Conservation (phyloP, 1,284 basidiomycete genomes). For the Trametes versicolor region DNA sequence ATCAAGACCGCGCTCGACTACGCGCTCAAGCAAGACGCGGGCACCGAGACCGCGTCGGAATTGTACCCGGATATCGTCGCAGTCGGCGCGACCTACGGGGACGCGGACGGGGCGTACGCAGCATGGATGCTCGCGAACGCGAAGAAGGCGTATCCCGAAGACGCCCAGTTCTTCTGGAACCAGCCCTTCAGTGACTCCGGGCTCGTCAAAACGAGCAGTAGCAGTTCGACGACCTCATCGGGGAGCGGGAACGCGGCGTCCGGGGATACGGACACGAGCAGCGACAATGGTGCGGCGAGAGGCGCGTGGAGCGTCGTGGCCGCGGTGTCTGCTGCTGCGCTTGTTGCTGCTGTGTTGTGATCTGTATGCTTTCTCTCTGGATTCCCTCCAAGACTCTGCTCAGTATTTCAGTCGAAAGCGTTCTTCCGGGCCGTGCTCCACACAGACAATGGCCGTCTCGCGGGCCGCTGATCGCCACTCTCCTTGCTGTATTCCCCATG, state of each 20-base stretch:
- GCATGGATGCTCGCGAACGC: constrained; percentile 50
- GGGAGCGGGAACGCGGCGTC: background rate
- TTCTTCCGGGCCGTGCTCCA: background rate
- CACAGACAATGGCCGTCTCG: too few species aligned
- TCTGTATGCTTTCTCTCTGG: background rate
- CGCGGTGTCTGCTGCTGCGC: constrained; percentile 1
- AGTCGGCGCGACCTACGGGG: constrained; percentile 63
- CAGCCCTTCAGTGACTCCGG: constrained; percentile 54
- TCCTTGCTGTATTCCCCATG: too few species aligned
- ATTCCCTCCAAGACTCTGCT: background rate
- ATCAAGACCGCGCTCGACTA: constrained; percentile 68
- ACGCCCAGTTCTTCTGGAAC: constrained; percentile 64
- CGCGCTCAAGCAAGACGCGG: constrained; percentile 52
- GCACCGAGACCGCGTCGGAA: constrained; percentile 32
- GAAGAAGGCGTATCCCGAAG: constrained; percentile 49
- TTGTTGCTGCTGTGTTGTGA: constrained; percentile 1
- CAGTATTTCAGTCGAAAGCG: background rate
- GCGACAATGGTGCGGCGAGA: constrained; percentile 8
- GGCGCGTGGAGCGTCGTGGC: constrained; percentile 14
- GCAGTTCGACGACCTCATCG: background rate
- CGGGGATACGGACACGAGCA: background rate
- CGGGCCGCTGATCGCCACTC: too few species aligned
- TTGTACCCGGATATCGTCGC: constrained; percentile 53
- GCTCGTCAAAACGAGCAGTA: constrained; percentile 20
- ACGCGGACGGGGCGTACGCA: constrained; percentile 59